Evolutionary conservation across 352 stramenopile species (phyloP), one percentile per base, ranked within the genome.

Genomic region (Saprolegnia parasitica): DNA sequence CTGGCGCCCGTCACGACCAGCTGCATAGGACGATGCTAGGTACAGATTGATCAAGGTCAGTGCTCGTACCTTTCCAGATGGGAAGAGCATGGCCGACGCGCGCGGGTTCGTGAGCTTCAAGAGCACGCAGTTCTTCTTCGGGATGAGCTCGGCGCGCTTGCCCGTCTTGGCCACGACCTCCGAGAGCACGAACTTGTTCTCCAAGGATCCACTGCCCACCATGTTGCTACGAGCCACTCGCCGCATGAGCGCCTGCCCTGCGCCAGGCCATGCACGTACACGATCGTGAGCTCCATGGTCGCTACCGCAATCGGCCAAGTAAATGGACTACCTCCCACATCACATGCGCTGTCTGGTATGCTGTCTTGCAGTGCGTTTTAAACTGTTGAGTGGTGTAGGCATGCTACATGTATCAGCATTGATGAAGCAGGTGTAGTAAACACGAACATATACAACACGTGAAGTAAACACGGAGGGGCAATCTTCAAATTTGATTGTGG

Each of bases 41-140:
- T 55, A 67, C 11, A 42, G 1, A 24, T 1, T 11, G 40, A 23
- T 21, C 6, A 11, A 26, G 40, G 32, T 42, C 5, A 3, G 20
- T 3, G 13, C 3, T 2, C 29, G 29, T 66, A 70, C 63, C 39
- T 94, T 94, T 70, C 86, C 86, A 54, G 90, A 91, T 37, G 83
- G 77, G 58, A 92, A 94, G 40, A 94, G 81, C 84, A 94, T 92
- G 46, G 86, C 86, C 2, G 84, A 93, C 23, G 84, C 77, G 45
- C 79, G 80, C n/a, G 84, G 86, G 37, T 76, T 71, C 46, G 79
- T 52, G 45, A 94, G 73, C 73, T 94, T 94, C 79, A 94, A 89
- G 13, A 94, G 67, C 20, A 94, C 78, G 63, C 86, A 94, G 75
- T 94, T 94, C 65, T 91, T 91, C 78, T 92, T 94, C 24, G 86